Conservation (phyloP, 1,284 basidiomycete species). For the Irpex lacteus region DNA sequence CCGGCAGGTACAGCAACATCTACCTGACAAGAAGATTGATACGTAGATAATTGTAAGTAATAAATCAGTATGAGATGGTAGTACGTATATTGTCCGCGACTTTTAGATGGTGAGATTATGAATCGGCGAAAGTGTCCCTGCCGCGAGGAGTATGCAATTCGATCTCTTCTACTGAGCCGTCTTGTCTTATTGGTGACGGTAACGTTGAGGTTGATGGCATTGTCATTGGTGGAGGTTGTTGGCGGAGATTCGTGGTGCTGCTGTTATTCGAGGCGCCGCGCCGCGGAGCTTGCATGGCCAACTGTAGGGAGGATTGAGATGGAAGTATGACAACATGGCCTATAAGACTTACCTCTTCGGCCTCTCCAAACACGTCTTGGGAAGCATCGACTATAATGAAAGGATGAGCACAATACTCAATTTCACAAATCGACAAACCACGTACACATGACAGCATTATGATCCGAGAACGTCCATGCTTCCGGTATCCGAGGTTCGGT, state of each 20-base stretch:
- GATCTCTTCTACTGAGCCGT: constrained; percentile 22
- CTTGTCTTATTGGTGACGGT: constrained; percentile 1
- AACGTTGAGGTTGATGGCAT: constrained; percentile 19
- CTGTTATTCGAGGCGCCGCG: background rate
- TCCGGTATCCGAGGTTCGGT: constrained; percentile 22
- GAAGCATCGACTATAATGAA: constrained; percentile 40
- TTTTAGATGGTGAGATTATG: background rate
- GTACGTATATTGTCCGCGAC: background rate
- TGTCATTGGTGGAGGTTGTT: constrained; percentile 12
- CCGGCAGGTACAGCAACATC: background rate
- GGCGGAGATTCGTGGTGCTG: background rate
- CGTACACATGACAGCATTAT: constrained; percentile 50
- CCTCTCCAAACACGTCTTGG: constrained; percentile 53
- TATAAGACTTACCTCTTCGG: constrained; percentile 38
- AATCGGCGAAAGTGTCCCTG: constrained; percentile 5
- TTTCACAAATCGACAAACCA: background rate
- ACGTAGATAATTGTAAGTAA: background rate
- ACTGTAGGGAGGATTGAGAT: background rate
- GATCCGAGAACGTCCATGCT: constrained; percentile 50
- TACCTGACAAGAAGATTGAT: background rate
- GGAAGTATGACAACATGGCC: background rate
- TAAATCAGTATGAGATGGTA: background rate
- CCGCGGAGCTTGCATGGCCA: constrained; percentile 4
- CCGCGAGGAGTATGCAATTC: constrained; percentile 22
- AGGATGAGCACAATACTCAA: background rate